Conservation (phyloP, 1,284 basidiomycete species). For the Apiotrichum laibachii region DNA sequence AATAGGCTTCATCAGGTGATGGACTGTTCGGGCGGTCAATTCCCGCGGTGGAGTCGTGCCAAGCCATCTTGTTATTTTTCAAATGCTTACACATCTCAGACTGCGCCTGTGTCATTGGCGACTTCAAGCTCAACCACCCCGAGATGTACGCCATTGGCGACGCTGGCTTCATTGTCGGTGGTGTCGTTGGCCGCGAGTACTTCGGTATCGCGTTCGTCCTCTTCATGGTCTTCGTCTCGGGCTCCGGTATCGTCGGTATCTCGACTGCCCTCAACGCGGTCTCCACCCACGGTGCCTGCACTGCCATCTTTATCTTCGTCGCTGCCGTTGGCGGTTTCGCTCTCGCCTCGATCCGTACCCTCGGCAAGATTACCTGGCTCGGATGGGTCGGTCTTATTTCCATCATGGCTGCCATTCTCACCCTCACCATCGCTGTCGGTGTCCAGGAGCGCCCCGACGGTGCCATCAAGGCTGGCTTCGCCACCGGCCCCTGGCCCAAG, state of each 20-base stretch:
- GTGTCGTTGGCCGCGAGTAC: conserved; percentile 17
- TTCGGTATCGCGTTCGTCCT: conserved; percentile 16
- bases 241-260: conserved; percentile 35
- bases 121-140: conserved; percentile 42
- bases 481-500: conserved; percentile 31
- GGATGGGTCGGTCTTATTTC: conserved; percentile 42
- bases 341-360: conserved; percentile 43
- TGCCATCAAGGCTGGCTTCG: conserved; percentile 25
- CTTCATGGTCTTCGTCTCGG: conserved; percentile 33
- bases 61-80: too few relatives aligned
- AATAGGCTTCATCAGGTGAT: background rate
- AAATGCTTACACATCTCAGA: conserved; percentile 20
- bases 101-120: conserved; percentile 38
- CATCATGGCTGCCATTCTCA: conserved; percentile 43
- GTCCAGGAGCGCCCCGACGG: conserved; percentile 42
- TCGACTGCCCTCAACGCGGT: conserved; percentile 52
- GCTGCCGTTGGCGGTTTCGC: conserved; percentile 31
- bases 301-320: conserved; percentile 44
- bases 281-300: conserved; percentile 41
- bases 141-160: conserved; percentile 38
- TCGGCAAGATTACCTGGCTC: conserved; percentile 47
- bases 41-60: too few relatives aligned
- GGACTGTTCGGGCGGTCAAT: background rate
- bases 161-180: conserved; percentile 23
- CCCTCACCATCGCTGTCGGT: conserved; percentile 49